Base-by-base conservation (phyloP, 306 rosid species). In the Heteromeles arbutifolia region DNA sequence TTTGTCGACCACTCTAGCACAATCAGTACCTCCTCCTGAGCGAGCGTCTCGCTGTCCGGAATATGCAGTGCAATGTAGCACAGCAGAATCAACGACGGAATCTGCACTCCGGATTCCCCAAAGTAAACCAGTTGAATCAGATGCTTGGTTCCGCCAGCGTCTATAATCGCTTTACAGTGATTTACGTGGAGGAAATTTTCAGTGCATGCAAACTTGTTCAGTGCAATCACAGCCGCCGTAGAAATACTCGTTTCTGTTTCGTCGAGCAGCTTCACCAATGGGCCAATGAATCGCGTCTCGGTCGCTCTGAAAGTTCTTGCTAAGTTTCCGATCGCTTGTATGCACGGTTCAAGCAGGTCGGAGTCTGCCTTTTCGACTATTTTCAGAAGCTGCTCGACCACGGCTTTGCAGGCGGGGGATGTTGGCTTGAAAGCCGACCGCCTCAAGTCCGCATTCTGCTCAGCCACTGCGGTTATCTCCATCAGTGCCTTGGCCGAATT, bases 401-500 rank as follows among this genome's bases (percentile, higher is more conserved):
- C 92, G 2, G 95, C 97, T 56, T 86, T 89, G 8, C 92, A 89
- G 0, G 97, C 89, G 0, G 91, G 97, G 62, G 97, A 85, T 31
- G 91, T 89, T 4, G 95, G 97, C 75, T 91, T 91, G 88, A 91
- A 91, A 4, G 88, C 91, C 3, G 87, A 82, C 31, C 92, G 97
- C 57, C 97, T 84, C 25, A 91, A 45, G 57, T 89, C 92, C 0
- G 91, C 4, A 19, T 86, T 84, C 39, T 86, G 88, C 72, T 88
- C 95, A 0, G 95, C 87, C 15, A 91, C 87, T 0, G 87, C 82
- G 0, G 97, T 89, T 70, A 91, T 91, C 72, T 91, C 97, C 91
- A 80, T 87, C 75, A 91, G 74, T 0, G 97, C 95, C 80, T 69
- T 67, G 10, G 94, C 88, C 0, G 97, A 89, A 53, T 86, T 86